Conservation (phyloP, 441 rosid genomes). For the Bruguiera hainesii region DNA sequence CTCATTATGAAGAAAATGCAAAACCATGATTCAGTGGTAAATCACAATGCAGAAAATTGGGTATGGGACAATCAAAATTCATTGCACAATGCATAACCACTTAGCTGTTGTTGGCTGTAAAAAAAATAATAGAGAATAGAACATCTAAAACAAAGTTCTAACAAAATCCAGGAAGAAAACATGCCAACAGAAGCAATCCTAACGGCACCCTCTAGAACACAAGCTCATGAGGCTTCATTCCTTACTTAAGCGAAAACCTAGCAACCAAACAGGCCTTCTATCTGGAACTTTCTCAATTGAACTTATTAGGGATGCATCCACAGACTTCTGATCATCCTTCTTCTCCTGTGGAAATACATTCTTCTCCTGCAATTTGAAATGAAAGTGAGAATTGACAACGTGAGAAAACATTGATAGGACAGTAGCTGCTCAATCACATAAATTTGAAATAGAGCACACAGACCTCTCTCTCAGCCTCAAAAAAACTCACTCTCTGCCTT, state of each 20-base stretch:
- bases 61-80: slow-evolving; percentile 5
- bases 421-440: neutral
- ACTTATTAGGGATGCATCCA: slow-evolving; percentile 41
- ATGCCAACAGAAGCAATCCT: slow-evolving; percentile 3
- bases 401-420: neutral
- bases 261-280: slow-evolving; percentile 46
- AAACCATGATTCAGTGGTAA: slow-evolving; percentile 4
- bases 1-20: neutral
- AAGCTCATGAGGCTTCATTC: slow-evolving; percentile 61
- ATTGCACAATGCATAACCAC: slow-evolving; percentile 21
- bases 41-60: neutral
- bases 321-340: slow-evolving; percentile 50
- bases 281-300: slow-evolving; percentile 41
- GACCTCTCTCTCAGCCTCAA: slow-evolving; percentile 78
- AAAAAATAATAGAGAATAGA: slow-evolving; percentile 18
- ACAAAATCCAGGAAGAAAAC: slow-evolving; percentile 13
- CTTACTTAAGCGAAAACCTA: slow-evolving; percentile 45
- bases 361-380: slow-evolving; percentile 29
- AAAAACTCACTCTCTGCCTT: slow-evolving; percentile 81
- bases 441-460: neutral
- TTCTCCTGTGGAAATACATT: slow-evolving; percentile 39
- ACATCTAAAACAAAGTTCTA: slow-evolving; percentile 20
- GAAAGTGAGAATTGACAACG: neutral
- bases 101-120: slow-evolving; percentile 18
- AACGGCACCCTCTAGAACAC: slow-evolving; percentile 30